These are phyloP conservation scores for Clonostachys byssicola DNA, from an alignment of 2,329 filamentous ascomycete genomes.

Conservation along the genomic window DNA sequence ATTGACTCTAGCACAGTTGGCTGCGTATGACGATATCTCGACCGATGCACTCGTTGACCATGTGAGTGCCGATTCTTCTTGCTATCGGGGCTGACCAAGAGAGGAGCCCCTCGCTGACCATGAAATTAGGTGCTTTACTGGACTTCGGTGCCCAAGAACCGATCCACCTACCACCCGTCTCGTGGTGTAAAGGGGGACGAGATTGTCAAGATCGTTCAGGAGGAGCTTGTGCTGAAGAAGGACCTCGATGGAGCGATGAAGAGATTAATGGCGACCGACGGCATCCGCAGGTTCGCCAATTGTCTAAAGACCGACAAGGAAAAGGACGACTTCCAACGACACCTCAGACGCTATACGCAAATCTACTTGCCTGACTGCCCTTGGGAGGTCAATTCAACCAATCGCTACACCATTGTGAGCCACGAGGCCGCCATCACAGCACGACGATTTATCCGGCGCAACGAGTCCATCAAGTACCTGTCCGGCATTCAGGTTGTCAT, in stretches of 20 bases:
- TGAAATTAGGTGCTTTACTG: constrained; percentile 79
- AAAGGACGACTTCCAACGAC: constrained; percentile 79
- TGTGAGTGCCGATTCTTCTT: constrained; percentile 52
- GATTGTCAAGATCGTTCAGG: constrained; percentile 56
- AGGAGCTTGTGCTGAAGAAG: constrained; percentile 69
- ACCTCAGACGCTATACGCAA: constrained; percentile 85
- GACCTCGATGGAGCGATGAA: constrained; percentile 67
- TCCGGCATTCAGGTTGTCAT: constrained; percentile 89
- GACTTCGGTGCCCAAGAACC: constrained; percentile 94
- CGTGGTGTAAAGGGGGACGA: constrained; percentile 69
- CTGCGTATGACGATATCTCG: constrained; percentile 90
- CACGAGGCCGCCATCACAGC: constrained; percentile 88
- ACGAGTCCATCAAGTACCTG: constrained; percentile 86
- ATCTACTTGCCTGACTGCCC: constrained; percentile 93
- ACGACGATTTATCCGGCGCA: constrained; percentile 71
- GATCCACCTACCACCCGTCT: constrained; percentile 77
- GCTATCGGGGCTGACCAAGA: too few species aligned
- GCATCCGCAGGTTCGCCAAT: constrained; percentile 67
- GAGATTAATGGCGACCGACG: constrained; percentile 67
- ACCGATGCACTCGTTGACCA: constrained; percentile 95
- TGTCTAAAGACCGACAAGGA: constrained; percentile 71
- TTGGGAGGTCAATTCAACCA: constrained; percentile 87
- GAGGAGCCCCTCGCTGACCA: constrained; percentile 5
- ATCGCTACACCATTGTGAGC: constrained; percentile 87
- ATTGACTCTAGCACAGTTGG: constrained; percentile 81